Conservation (phyloP, 805 yeast genomes). For the Saccharomycopsis microspora region DNA sequence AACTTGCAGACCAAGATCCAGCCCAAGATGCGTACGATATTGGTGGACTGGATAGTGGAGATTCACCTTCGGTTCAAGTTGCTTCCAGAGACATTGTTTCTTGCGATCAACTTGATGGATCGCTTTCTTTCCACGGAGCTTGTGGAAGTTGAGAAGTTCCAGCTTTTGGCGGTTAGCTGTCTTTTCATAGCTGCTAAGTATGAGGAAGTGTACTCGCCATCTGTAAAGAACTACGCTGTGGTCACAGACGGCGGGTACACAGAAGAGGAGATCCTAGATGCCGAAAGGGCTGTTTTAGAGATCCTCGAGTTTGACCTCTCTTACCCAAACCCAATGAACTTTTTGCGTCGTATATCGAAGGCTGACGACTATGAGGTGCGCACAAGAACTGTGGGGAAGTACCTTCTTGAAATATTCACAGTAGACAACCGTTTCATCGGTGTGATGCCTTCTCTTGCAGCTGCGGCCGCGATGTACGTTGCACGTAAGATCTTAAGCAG, state of each 20-base stretch:
- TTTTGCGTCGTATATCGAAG: slow-evolving; percentile 75
- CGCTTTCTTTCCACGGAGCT: slow-evolving; percentile 66
- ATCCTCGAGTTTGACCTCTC: slow-evolving; percentile 63
- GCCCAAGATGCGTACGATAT: slow-evolving; percentile 75
- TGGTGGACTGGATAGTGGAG: slow-evolving; percentile 91
- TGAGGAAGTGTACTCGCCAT: slow-evolving; percentile 85
- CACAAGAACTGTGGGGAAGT: slow-evolving; percentile 77
- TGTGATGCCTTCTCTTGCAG: slow-evolving; percentile 60
- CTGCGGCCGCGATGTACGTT: slow-evolving; percentile 84
- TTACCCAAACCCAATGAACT: slow-evolving; percentile 86
- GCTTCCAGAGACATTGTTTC: slow-evolving; percentile 73
- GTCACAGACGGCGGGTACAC: slow-evolving; percentile 80
- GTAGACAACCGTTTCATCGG: slow-evolving; percentile 70
- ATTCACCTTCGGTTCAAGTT: slow-evolving; percentile 77
- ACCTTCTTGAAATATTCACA: slow-evolving; percentile 64
- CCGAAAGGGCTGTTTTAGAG: slow-evolving; percentile 70
- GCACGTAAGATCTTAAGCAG: slow-evolving; percentile 64
- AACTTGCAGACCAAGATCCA: slow-evolving; percentile 53
- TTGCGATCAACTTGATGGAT: slow-evolving; percentile 82
- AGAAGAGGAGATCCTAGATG: slow-evolving; percentile 70
- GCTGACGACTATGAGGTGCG: slow-evolving; percentile 85
- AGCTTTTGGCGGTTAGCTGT: slow-evolving; percentile 76
- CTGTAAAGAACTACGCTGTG: slow-evolving; percentile 74
- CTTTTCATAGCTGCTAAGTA: slow-evolving; percentile 85
- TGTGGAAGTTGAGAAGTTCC: slow-evolving; percentile 70